A percentile compares a stretch with the other conserved stretches of the same genome.
phyloP scores from a whole-genome alignment of 768 basidiomycete genomes.

The Russula sp. region DNA sequence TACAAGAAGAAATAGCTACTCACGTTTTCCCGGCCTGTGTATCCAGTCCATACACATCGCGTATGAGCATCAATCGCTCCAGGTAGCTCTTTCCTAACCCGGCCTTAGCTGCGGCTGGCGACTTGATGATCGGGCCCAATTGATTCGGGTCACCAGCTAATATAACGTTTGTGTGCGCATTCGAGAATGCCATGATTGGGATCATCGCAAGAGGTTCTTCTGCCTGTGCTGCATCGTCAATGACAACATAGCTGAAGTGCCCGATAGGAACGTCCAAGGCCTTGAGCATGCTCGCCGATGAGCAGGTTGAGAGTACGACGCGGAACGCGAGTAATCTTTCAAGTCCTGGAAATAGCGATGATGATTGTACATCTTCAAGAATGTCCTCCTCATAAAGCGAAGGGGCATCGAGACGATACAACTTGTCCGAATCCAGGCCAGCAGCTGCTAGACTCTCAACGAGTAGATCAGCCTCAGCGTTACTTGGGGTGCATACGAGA shows the following conservation, averaged over 20 bases:
- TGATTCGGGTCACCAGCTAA: conserved; percentile 42
- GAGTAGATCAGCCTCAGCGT: conserved; percentile 39
- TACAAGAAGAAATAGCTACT: conserved; percentile 16
- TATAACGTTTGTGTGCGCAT: conserved; percentile 39
- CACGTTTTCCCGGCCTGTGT: conserved; percentile 37
- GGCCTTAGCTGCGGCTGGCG: conserved; percentile 32
- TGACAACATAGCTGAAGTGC: conserved; percentile 58
- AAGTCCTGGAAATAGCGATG: conserved; percentile 39
- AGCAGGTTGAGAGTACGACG: conserved; percentile 57
- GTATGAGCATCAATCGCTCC: conserved; percentile 38
- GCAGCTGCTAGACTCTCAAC: conserved; percentile 32
- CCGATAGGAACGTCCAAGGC: conserved; percentile 49
- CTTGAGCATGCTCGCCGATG: conserved; percentile 49
- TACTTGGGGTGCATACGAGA: conserved; percentile 41
- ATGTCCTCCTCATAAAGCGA: conserved; percentile 41
- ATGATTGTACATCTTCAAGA: conserved; percentile 38
- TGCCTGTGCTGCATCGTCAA: conserved; percentile 65
- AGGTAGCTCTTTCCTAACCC: conserved; percentile 40
- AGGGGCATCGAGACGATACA: conserved; percentile 55
- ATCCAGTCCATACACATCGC: conserved; percentile 34
- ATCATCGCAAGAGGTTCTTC: conserved; percentile 57
- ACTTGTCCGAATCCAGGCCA: conserved; percentile 32
- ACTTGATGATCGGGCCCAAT: conserved; percentile 40
- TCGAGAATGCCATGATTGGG: conserved; percentile 37
- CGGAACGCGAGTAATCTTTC: conserved; percentile 43